Base-by-base conservation (phyloP, 306 rosid genomes). In the Begonia loranthoides region DNA sequence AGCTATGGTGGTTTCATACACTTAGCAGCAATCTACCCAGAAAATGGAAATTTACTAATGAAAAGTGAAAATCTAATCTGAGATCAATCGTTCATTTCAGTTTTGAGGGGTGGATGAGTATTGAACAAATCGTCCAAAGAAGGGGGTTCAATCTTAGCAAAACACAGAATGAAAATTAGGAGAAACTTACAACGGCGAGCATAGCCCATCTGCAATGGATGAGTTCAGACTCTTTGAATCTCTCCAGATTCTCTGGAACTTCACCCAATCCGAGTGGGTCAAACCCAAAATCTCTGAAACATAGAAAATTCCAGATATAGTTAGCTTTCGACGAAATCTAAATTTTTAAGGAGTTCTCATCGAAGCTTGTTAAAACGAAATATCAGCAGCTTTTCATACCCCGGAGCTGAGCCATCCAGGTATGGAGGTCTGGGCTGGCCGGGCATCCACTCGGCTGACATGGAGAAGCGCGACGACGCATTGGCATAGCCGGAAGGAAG, bases 131-230 rank as follows among this genome's bases (percentile, higher is more conserved):
- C n/a, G n/a, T n/a, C n/a, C n/a, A n/a, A n/a, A 19, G 22, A 1
- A 19, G 22, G 2, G 22, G 2, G 22, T 2, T 19, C 3, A 19
- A 19, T 19, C 1, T 19, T 19, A 19, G 22, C 22, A 19, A 19
- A 19, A 19, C 22, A 19, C 22, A 19, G 22, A 19, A 19, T 19
- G 22, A 4, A 19, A 19, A 19, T 19, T 7, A 28, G 10, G 39
- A 38, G 15, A 49, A 2, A 74, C 95, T 86, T 79, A 92, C 99
- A 57, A 92, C 99, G 43, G 99, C 96, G 60, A 92, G 94, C 99
- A 92, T 92, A 47, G 94, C 94, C 99, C 99, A 92, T 92, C 99
- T 80, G 87, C 99, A 92, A 82, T 92, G 99, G 52, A 80, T 78
- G 50, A 92, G 88, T 73, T 92, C 99, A 15, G 99, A 92, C 66